Evolutionary conservation across 345 rosid genomes (phyloP).

Genomic region (Eucalyptus marginata): DNA sequence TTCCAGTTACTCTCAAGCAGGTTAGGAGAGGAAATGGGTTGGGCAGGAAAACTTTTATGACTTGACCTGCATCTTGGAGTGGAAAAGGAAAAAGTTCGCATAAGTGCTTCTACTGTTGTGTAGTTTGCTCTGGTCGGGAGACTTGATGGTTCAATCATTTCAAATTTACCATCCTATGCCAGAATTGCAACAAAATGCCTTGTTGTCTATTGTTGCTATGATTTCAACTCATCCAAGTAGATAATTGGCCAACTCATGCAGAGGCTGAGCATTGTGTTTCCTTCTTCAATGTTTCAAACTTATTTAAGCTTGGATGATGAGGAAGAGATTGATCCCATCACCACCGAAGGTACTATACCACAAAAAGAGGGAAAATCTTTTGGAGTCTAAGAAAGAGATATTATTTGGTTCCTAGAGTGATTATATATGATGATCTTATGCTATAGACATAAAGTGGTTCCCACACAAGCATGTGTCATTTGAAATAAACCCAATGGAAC

Average conservation of each 20-base stretch:
- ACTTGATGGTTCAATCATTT: not conserved
- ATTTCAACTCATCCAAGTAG: not conserved
- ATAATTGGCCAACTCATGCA: not conserved
- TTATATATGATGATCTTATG: too few species aligned
- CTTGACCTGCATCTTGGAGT: too few species aligned
- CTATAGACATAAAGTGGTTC: too few species aligned
- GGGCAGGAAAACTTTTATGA: too few species aligned
- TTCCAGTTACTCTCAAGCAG: too few species aligned
- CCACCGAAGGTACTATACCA: not conserved
- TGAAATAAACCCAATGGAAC: too few species aligned
- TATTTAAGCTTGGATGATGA: not conserved
- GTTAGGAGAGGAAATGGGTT: too few species aligned
- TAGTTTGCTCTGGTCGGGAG: not conserved
- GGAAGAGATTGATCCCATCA: not conserved
- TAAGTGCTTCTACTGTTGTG: not conserved
- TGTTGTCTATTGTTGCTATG: not conserved
- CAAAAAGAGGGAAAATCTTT: too few species aligned
- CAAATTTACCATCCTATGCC: not conserved
- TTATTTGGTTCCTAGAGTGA: too few species aligned
- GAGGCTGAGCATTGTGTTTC: not conserved
- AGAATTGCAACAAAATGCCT: not conserved
- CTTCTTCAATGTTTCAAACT: not conserved
- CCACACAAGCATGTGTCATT: too few species aligned
- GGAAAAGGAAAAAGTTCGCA: too few species aligned
- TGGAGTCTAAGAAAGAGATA: not conserved